Conservation (phyloP, 768 basidiomycete genomes). For the Crucibulum laeve region DNA sequence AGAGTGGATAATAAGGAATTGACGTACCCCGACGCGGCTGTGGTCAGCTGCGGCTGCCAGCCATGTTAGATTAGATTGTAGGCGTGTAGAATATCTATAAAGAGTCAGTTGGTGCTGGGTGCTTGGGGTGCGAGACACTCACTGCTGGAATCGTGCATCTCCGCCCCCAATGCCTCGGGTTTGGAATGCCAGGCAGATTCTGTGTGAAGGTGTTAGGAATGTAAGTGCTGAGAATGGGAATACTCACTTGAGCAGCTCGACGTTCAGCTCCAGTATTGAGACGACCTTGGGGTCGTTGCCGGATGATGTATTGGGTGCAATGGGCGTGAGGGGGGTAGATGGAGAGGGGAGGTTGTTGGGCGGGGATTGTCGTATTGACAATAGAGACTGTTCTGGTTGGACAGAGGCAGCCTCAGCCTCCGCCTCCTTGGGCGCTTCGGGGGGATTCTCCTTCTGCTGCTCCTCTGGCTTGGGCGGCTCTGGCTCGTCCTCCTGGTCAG, state of each 20-base stretch:
- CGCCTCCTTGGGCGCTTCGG: not conserved
- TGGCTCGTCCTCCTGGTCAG: constrained; percentile 44
- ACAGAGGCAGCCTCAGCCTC: not conserved
- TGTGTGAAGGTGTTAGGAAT: constrained; percentile 18
- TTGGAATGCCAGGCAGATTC: constrained; percentile 62
- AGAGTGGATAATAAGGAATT: constrained; percentile 3
- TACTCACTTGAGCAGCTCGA: constrained; percentile 60
- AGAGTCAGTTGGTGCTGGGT: constrained; percentile 12
- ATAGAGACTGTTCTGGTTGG: constrained; percentile 6
- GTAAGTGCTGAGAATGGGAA: not conserved
- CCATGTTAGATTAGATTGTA: constrained; percentile 72
- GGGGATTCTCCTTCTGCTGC: not conserved
- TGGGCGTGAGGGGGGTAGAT: constrained; percentile 16
- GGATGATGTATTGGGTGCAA: constrained; percentile 14
- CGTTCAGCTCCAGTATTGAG: constrained; percentile 62
- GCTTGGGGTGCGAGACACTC: constrained; percentile 20
- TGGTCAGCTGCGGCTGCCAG: constrained; percentile 66
- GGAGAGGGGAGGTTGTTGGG: constrained; percentile 11
- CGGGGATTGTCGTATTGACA: not conserved
- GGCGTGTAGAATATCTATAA: constrained; percentile 50
- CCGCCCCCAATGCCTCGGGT: constrained; percentile 37
- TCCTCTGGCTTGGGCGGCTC: constrained; percentile 1
- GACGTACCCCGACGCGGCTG: constrained; percentile 41
- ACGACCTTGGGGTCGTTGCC: constrained; percentile 48
- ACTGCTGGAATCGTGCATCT: constrained; percentile 58